Conservation (phyloP, 164 flowering plant species). For the Cinnamomum micranthum region DNA sequence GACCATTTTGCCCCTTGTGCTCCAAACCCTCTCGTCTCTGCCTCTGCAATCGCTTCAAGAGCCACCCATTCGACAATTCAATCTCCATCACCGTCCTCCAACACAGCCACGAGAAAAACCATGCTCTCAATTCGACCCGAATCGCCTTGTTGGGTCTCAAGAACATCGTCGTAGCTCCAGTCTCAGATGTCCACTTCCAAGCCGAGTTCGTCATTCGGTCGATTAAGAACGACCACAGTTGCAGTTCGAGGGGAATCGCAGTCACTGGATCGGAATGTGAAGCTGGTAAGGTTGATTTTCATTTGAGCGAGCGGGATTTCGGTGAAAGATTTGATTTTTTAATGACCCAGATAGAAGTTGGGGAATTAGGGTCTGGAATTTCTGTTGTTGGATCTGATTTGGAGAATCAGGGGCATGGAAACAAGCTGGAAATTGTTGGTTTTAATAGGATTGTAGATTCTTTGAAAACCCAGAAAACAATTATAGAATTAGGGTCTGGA, state of each 20-base stretch:
- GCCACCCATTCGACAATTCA: constrained; percentile 40
- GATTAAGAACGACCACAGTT: constrained; percentile 6
- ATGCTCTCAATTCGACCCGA: constrained; percentile 71
- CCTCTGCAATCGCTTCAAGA: constrained; percentile 52
- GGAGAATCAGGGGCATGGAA: neutral
- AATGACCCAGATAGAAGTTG: neutral
- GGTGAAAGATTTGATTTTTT: neutral
- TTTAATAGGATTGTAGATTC: neutral
- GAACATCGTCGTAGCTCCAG: constrained; percentile 44
- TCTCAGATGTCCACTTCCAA: constrained; percentile 51
- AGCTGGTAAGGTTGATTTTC: neutral
- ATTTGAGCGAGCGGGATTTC: neutral
- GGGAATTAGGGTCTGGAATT: neutral
- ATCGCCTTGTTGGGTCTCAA: constrained; percentile 66
- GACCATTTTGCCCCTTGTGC: constrained; percentile 60
- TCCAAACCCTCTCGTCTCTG: constrained; percentile 58
- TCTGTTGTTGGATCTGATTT: constrained; percentile 1
- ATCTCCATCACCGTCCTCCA: constrained; percentile 67
- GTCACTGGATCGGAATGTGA: neutral
- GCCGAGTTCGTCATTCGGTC: constrained; percentile 42
- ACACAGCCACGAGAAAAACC: constrained; percentile 62
- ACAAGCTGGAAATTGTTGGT: neutral
- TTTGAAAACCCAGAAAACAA: neutral
- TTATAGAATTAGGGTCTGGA: neutral
- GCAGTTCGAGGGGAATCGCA: neutral